Conservation (phyloP, 257 asterid genomes). For the Nicotiana attenuata region DNA sequence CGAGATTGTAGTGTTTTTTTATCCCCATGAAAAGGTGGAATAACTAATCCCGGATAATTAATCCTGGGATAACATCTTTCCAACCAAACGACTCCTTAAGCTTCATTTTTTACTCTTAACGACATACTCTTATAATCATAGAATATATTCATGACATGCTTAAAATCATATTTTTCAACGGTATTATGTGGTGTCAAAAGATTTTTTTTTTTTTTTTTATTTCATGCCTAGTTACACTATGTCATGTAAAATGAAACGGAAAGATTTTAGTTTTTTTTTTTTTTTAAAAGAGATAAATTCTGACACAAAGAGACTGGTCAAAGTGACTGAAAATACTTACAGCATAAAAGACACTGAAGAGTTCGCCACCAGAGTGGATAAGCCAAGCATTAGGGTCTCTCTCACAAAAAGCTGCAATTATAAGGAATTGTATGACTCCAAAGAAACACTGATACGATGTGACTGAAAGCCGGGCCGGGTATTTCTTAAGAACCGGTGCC, state of each 20-base stretch:
- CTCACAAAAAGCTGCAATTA: conserved; percentile 78
- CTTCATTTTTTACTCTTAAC: too few relatives aligned
- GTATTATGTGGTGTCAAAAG: neutral
- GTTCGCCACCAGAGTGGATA: conserved; percentile 76
- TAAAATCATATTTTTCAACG: neutral
- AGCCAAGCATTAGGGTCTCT: conserved; percentile 87
- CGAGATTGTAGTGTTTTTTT: too few relatives aligned
- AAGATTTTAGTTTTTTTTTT: too few relatives aligned
- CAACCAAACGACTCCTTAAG: neutral
- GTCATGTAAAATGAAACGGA: too few relatives aligned
- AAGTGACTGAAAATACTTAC: conserved; percentile 30
- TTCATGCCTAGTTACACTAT: too few relatives aligned
- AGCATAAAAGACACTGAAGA: conserved; percentile 91
- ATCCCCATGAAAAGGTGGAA: too few relatives aligned
- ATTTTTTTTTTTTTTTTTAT: too few relatives aligned
- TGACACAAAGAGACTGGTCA: neutral
- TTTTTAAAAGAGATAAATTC: neutral
- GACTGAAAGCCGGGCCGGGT: conserved; percentile 89
- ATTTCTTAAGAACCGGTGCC: conserved; percentile 71
- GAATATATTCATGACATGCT: neutral
- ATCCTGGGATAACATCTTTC: too few relatives aligned
- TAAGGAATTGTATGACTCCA: conserved; percentile 76
- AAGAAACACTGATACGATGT: conserved; percentile 90
- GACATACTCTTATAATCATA: too few relatives aligned
- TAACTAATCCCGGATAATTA: too few relatives aligned